Evolutionary conservation across 345 rosid genomes (phyloP).

Genomic region (Aquilaria malaccensis): DNA sequence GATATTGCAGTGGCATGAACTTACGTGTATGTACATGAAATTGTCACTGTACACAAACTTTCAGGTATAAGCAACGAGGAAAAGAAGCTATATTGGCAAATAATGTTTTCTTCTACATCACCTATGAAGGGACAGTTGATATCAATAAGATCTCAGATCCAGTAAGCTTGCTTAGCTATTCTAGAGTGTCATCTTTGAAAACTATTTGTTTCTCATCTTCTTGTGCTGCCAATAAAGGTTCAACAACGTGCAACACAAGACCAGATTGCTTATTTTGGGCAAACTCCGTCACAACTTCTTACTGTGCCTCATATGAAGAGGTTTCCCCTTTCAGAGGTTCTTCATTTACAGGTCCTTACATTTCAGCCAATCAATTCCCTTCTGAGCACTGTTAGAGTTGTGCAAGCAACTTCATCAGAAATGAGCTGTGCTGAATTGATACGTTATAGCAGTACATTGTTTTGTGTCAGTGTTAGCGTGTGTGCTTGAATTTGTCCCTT

Average conservation of each 20-base stretch:
- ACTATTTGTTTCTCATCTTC: slow-evolving; percentile 13
- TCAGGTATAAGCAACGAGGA: slow-evolving; percentile 94
- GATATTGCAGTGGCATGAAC: not conserved
- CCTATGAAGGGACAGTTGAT: slow-evolving; percentile 94
- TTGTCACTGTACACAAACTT: slow-evolving; percentile 17
- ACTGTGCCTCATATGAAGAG: slow-evolving; percentile 78
- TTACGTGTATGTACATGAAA: slow-evolving; percentile 2
- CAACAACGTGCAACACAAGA: slow-evolving; percentile 95
- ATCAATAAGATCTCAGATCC: slow-evolving; percentile 85
- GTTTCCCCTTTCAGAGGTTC: slow-evolving; percentile 76
- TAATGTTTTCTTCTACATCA: slow-evolving; percentile 94
- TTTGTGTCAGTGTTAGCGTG: no score
- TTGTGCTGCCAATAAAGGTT: slow-evolving; percentile 38
- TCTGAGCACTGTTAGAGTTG: no score
- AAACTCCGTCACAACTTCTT: slow-evolving; percentile 95
- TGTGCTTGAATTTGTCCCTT: no score
- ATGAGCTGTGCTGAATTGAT: no score
- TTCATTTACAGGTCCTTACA: slow-evolving; percentile 72
- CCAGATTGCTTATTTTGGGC: slow-evolving; percentile 99
- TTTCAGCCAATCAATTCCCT: not conserved
- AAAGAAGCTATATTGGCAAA: slow-evolving; percentile 93
- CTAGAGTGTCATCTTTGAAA: slow-evolving; percentile 10
- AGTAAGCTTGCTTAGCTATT: slow-evolving; percentile 37
- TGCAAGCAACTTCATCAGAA: no score
- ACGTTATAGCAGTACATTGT: no score